Evolutionary conservation across 1,139 yeast genomes (phyloP), one percentile per base, ranked within the genome.

Genomic region (Tardiomyces digboiensis): DNA sequence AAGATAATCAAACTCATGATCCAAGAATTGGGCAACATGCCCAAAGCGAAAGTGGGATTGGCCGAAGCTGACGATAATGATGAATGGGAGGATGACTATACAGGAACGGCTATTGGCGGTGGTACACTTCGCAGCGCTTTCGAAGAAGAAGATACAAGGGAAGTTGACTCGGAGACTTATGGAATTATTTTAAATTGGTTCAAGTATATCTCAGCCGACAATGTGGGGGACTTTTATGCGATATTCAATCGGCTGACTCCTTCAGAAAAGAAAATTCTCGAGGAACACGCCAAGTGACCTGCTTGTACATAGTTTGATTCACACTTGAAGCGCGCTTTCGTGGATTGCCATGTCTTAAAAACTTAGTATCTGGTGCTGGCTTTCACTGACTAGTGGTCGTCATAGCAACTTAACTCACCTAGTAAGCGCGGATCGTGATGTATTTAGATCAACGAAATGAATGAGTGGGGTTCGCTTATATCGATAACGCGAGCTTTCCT

Each of bases 1-100:
- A 88, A 87, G 58, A 86, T 89, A 36, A 59, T 88, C 44, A 83
- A 82, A 57, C 66, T 88, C 21, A 70, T 89, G 41, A 63, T 82
- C 8, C 71, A 76, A 22, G 97, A 91, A 60, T 67, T 88, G 42
- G 74, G 58, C 67, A 74, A 60, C 13, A 55, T 61, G 8, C 64
- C 66, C 7, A 44, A 41, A 13, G 46, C 46, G 3, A 44, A 49
- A 16, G 46, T 42, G 19, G 58, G 55, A 14, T 61, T 49, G 13
- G 64, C 52, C 4, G 54, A 52, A 7, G 55, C 50, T 4, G 65
- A 53, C 2, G 68, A 55, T 0, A 71, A 51, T 1, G 75, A 61
- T 1, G 79, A 65, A n/a, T 80, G 67, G 22, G 88, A 95, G 93
- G 95, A 87, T 58, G 95, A 86, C 56, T 29, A 41, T 22, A 14